Evolutionary conservation across 2,329 filamentous ascomycete species (phyloP).

Genomic region (Xylaria sp.): DNA sequence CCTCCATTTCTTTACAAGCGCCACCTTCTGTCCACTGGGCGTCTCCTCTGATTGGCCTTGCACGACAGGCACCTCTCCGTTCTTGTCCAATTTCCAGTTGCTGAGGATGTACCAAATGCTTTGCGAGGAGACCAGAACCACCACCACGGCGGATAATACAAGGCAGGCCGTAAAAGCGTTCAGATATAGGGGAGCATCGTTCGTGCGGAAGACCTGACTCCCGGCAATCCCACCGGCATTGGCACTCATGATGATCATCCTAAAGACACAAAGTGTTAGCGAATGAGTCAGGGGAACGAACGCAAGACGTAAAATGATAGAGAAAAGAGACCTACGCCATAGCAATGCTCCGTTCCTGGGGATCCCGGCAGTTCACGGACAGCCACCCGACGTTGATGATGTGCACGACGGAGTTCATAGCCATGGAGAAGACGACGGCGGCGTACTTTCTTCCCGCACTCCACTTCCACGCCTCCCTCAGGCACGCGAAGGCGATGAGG

Average conservation of each 20-base stretch:
- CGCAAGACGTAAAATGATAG: neutral
- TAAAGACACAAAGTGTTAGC: conserved; percentile 15
- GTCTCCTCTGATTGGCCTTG: conserved; percentile 17
- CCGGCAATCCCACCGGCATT: conserved; percentile 32
- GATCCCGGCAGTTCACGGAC: conserved; percentile 32
- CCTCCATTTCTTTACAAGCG: conserved; percentile 28
- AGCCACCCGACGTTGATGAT: conserved; percentile 35
- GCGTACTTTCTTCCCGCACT: conserved; percentile 29
- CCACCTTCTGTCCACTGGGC: conserved; percentile 22
- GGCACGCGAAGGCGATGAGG: conserved; percentile 41
- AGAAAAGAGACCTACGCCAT: conserved; percentile 34
- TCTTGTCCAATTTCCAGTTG: conserved; percentile 25
- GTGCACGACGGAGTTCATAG: conserved; percentile 39
- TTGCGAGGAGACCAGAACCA: conserved; percentile 23
- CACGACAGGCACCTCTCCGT: conserved; percentile 15
- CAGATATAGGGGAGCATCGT: conserved; percentile 32
- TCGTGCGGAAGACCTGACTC: conserved; percentile 33
- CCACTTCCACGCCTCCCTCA: conserved; percentile 32
- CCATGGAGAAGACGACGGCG: conserved; percentile 31
- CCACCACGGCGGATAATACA: conserved; percentile 22
- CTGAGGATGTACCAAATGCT: conserved; percentile 29
- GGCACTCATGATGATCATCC: conserved; percentile 37
- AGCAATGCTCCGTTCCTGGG: conserved; percentile 33
- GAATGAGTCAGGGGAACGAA: neutral
- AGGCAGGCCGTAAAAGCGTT: conserved; percentile 32